Evolutionary conservation across 2,329 filamentous ascomycete genomes (phyloP).

Genomic region (Ascochyta lentis): DNA sequence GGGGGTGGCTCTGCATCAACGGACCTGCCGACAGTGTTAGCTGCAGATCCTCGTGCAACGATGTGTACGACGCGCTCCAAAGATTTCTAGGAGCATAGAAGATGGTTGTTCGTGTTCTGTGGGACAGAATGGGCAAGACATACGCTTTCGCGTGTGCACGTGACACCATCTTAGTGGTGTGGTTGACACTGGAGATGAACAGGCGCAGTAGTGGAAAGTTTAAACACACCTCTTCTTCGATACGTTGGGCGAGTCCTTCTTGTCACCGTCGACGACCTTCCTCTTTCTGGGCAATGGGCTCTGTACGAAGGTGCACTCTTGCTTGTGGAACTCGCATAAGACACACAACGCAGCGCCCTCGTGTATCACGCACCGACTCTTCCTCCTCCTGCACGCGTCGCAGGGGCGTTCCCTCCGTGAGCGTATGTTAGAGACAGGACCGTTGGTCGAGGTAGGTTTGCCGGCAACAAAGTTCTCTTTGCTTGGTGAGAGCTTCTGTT

Average conservation of each 20-base stretch:
- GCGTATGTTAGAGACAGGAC: slow-evolving; percentile 48
- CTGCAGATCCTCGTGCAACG: slow-evolving; percentile 15
- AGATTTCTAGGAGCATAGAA: background rate
- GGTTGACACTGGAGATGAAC: slow-evolving; percentile 11
- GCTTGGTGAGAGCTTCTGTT: slow-evolving; percentile 49
- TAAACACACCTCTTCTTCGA: slow-evolving; percentile 71
- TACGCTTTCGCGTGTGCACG: slow-evolving; percentile 30
- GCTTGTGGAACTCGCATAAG: slow-evolving; percentile 77
- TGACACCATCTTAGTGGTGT: slow-evolving; percentile 21
- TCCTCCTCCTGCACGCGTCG: slow-evolving; percentile 76
- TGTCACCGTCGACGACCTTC: slow-evolving; percentile 71
- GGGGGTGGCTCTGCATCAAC: slow-evolving; percentile 50
- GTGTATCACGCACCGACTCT: slow-evolving; percentile 78
- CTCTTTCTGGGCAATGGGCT: slow-evolving; percentile 81
- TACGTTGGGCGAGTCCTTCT: slow-evolving; percentile 63
- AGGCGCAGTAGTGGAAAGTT: slow-evolving; percentile 27
- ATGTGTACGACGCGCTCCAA: slow-evolving; percentile 4
- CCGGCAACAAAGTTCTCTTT: slow-evolving; percentile 53
- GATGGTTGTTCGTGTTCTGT: background rate
- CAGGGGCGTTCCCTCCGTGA: slow-evolving; percentile 52
- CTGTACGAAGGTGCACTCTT: slow-evolving; percentile 79
- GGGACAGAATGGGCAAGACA: background rate
- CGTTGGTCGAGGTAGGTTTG: slow-evolving; percentile 46
- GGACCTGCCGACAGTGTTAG: slow-evolving; percentile 44
- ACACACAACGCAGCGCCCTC: slow-evolving; percentile 76